Base-by-base conservation (phyloP, 495 filamentous ascomycete genomes). In the Daldinia vernicosa region DNA sequence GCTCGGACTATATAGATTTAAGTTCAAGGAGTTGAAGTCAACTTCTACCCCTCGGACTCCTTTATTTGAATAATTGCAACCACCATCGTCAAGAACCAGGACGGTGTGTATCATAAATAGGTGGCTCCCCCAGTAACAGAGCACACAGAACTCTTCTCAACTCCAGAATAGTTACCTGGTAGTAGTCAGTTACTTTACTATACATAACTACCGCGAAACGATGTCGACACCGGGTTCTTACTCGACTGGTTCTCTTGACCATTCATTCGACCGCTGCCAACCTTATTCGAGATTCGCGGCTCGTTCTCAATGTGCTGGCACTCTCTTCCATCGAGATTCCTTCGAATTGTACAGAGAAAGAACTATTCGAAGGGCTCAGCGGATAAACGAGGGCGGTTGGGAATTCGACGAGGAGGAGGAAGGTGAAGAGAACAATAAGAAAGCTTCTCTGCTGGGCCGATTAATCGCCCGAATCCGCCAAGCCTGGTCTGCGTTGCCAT, bases 341-440 rank as follows among this genome's bases (percentile, higher is more conserved):
- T 70, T 65, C 56, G 62, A 70, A 3, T 26, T 70, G 33, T 47
- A 70, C 40, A 40, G 51, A 61, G 30, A 57, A 32, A 47, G 43
- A 47, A 22, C 8, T 11, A 8, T 11, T 24, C 50, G 50, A 4
- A 53, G 14, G 26, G 50, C 50, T 15, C 11, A 15, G 8, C 26
- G 30, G 1, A 30, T 5, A 53, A 24, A n/a, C 12, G 4, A 4
- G 4, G 43, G 7, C 19, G 9, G 7, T 22, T 24, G 43, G 43
- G 43, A 19, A 9, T 47, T 22, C 17, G 19, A 22, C 43, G 43
- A 14, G 7, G 17, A 35, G 9, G n/a, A 45, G 7, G 15, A 45
- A n/a, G 40, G n/a, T 30, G 50, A 30, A n/a, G 15, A 53, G 12
- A 30, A 14, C 27, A 30, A 30, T 12, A 35, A 35, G 24, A 53